Percentiles rank a stretch among this genome's conserved stretches.
Conservation (phyloP, 345 rosid species). For the Noccaea bulbosa region DNA sequence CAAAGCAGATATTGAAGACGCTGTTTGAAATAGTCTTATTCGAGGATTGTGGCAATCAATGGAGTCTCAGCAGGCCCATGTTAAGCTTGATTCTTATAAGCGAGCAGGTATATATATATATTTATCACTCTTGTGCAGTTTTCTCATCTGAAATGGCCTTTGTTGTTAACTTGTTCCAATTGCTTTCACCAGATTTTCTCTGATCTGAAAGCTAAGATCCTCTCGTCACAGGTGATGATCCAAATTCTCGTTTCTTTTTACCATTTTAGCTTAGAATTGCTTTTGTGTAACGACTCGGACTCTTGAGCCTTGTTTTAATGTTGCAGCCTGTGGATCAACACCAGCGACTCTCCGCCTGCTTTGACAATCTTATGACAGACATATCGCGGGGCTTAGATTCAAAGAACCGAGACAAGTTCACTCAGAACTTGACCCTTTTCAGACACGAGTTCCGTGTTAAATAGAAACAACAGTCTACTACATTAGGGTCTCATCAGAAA, state of each 20-base stretch:
- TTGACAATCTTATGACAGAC: conserved; percentile 91
- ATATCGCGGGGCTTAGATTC: conserved; percentile 84
- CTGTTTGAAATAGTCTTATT: conserved; percentile 91
- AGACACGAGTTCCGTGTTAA: conserved; percentile 91
- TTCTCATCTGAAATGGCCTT: conserved; percentile 1
- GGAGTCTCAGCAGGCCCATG: conserved; percentile 99
- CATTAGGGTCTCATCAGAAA: conserved; percentile 41
- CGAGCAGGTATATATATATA: conserved; percentile 65
- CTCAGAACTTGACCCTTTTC: conserved; percentile 85
- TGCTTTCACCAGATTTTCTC: conserved; percentile 70
- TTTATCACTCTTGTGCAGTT: conserved; percentile 7
- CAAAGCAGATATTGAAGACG: conserved; percentile 81
- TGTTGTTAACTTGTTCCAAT: conserved; percentile 24
- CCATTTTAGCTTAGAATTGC: conserved; percentile 1
- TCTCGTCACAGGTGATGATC: conserved; percentile 78
- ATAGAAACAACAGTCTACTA: conserved; percentile 44
- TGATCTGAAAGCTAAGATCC: conserved; percentile 86
- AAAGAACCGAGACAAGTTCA: conserved; percentile 95
- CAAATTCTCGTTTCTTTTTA: conserved; percentile 15
- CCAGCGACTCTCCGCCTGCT: conserved; percentile 78
- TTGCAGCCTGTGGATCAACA: conserved; percentile 93
- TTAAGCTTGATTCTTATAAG: conserved; percentile 86
- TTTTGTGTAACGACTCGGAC: not conserved
- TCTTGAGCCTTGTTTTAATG: conserved; percentile 13
- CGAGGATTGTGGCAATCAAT: conserved; percentile 94